Percentiles rank a stretch among this genome's conserved stretches.
phyloP scores from a whole-genome alignment of 306 rosid species.

The Gastrolobium bilobum region DNA sequence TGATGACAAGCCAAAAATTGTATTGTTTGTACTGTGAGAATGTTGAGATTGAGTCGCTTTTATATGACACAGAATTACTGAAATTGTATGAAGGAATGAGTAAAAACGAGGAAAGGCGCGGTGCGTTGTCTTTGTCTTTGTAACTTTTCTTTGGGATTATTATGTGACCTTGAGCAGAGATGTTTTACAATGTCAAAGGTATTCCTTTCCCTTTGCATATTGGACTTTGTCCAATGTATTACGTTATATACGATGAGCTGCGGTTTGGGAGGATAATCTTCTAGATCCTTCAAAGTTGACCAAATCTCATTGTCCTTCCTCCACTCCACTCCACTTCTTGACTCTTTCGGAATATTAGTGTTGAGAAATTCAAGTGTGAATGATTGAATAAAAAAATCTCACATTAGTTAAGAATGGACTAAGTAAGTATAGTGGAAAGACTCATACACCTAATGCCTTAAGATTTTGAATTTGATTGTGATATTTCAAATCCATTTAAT shows the following conservation, averaged over 20 bases:
- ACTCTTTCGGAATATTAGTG: too few relatives aligned
- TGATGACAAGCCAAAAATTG: slow-evolving; percentile 22
- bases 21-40: neutral
- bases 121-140: neutral
- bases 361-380: too few relatives aligned
- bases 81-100: slow-evolving; percentile 1
- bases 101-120: slow-evolving; percentile 34
- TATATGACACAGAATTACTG: neutral
- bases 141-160: slow-evolving; percentile 15
- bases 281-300: slow-evolving; percentile 29
- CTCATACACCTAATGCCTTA: too few relatives aligned
- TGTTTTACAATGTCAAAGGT: slow-evolving; percentile 27
- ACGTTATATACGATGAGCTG: neutral
- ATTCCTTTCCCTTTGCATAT: neutral
- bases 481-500: too few relatives aligned
- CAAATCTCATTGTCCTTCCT: neutral
- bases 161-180: neutral
- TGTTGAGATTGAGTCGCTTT: slow-evolving; percentile 40
- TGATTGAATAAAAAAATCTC: too few relatives aligned
- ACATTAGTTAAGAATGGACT: too few relatives aligned
- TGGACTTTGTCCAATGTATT: slow-evolving; percentile 12
- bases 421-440: too few relatives aligned
- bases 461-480: too few relatives aligned
- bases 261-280: neutral
- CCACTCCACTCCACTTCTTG: neutral